Evolutionary conservation across 805 yeast genomes (phyloP), one percentile per base, ranked within the genome.

Genomic region (Nakazawaea ishiwadae): DNA sequence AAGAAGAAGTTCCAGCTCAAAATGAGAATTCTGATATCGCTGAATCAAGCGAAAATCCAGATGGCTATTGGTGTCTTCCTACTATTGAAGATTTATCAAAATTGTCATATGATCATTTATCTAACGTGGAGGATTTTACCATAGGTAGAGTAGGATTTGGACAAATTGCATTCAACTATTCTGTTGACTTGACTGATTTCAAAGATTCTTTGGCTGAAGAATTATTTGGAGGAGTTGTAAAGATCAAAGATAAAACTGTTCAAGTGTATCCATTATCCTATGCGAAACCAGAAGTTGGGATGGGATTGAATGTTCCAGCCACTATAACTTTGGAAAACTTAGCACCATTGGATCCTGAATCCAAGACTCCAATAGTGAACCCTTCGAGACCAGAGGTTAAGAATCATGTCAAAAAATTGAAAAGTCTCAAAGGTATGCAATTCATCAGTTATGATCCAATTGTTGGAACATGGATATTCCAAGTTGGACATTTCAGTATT

Each of bases 401-500:
- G 52, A 58, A 68, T 18, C 74, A 73, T 52, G 69, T 81, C 20
- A 69, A 67, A 36, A 66, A 65, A 39, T 64, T 83, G 37, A 75
- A 76, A 47, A 68, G 65, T 36, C 62, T 70, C 49, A 71, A 68
- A 26, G 96, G 90, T 5, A 87, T 83, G 81, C 80, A 81, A 47
- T 88, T 84, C 55, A 68, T 90, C 11, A 81, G 89, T 4, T 89
- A 81, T 55, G 89, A 84, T 52, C 88, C 89, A 3, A 69, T 80
- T 21, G 75, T 77, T 4, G 86, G 87, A 27, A 61, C 75, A 4
- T 89, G 90, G 88, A 79, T 82, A 1, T 89, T 87, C 61, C 75
- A 70, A 51, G 96, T 90, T 7, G 79, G 84, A 50, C 99, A 93
- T 65, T 93, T 93, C 54, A 88, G 96, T 65, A 77, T 85, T 5